Conservation (phyloP, 257 asterid species). For the Rhazya stricta region DNA sequence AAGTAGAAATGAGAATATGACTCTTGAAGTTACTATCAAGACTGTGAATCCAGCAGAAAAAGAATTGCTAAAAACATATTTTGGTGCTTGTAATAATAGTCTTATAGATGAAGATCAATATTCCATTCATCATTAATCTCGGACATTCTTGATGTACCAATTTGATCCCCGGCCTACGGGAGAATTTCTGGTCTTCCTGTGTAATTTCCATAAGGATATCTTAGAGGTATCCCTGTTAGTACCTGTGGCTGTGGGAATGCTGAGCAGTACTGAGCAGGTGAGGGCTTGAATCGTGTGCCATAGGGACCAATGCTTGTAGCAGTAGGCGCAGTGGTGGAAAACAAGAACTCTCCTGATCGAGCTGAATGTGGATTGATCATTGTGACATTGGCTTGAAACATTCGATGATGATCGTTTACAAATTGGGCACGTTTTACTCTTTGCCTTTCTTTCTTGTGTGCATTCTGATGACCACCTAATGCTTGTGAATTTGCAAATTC, state of each 20-base stretch:
- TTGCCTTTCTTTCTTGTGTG: conserved; percentile 79
- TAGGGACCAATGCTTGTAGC: conserved; percentile 10
- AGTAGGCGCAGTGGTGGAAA: conserved; percentile 4
- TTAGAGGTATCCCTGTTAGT: conserved; percentile 56
- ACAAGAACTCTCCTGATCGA: conserved; percentile 25
- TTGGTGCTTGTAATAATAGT: neutral
- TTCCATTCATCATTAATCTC: conserved; percentile 49
- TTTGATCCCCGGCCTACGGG: conserved; percentile 23
- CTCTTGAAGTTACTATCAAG: neutral
- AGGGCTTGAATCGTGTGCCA: conserved; percentile 32
- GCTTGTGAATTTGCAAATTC: conserved; percentile 13
- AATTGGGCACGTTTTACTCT: conserved; percentile 47
- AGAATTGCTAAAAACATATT: neutral
- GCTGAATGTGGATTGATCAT: conserved; percentile 40
- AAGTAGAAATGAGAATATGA: neutral
- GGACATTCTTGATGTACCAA: conserved; percentile 23
- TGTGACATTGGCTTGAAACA: conserved; percentile 31
- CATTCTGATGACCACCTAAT: conserved; percentile 12
- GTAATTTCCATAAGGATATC: conserved; percentile 28
- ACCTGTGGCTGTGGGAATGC: conserved; percentile 34
- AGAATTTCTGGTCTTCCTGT: conserved; percentile 18
- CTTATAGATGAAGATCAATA: conserved; percentile 67
- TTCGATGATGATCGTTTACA: conserved; percentile 24
- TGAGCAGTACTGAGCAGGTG: conserved; percentile 7
- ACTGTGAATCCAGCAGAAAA: neutral